These are phyloP conservation scores for Bathelium albidoporum DNA, from an alignment of 495 filamentous ascomycete species.

Conservation along the genomic window DNA sequence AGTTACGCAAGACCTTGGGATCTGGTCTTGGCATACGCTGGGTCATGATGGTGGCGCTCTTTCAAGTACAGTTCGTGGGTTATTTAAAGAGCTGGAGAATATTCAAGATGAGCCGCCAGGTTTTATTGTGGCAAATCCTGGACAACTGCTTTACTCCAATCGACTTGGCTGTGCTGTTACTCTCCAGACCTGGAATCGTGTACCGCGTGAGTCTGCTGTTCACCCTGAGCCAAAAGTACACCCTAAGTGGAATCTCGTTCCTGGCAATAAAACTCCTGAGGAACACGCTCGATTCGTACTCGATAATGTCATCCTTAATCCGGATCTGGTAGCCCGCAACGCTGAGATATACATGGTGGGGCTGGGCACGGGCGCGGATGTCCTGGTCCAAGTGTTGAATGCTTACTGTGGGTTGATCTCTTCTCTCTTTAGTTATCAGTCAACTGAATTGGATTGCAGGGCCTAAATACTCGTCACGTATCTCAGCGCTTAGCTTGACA, in stretches of 20 bases:
- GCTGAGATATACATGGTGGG: conserved; percentile 31
- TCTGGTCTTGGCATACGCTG: conserved; percentile 59
- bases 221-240: conserved; percentile 14
- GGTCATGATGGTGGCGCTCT: conserved; percentile 49
- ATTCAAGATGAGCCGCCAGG: conserved; percentile 20
- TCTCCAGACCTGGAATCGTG: conserved; percentile 20
- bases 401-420: conserved; percentile 14
- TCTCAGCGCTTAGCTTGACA: conserved; percentile 5
- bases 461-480: conserved; percentile 3
- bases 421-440: not conserved
- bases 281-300: conserved; percentile 29
- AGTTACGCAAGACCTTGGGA: conserved; percentile 56
- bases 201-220: conserved; percentile 20
- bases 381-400: conserved; percentile 17
- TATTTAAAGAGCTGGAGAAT: conserved; percentile 39
- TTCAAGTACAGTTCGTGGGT: conserved; percentile 51
- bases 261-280: conserved; percentile 19
- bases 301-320: conserved; percentile 22
- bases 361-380: conserved; percentile 22
- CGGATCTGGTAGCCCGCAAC: conserved; percentile 19
- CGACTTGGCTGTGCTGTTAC: conserved; percentile 20
- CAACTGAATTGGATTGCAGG: not conserved
- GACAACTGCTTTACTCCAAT: conserved; percentile 28
- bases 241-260: conserved; percentile 20
- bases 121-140: conserved; percentile 30